phyloP scores from a whole-genome alignment of 441 rosid genomes.

The Pelargonium australe region DNA sequence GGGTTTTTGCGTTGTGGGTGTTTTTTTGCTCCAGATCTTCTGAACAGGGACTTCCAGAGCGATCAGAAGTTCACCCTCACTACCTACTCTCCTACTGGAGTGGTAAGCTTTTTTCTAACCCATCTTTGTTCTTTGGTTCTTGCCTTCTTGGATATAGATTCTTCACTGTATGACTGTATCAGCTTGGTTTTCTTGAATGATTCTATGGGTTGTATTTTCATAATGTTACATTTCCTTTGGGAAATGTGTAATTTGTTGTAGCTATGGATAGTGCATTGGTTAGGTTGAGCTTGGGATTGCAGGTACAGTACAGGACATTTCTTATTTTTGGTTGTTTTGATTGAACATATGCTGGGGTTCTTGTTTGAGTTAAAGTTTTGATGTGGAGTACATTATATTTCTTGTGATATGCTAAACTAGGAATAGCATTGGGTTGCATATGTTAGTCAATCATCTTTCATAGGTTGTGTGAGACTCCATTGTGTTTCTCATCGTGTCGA shows the following conservation, averaged over 20 bases:
- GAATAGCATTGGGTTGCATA: constrained; percentile 17
- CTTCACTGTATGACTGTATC: background rate
- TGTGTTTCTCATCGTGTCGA: background rate
- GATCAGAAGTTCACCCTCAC: constrained; percentile 83
- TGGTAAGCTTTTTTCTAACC: constrained; percentile 44
- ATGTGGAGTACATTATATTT: too few species aligned
- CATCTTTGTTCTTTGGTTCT: background rate
- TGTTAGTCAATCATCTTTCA: background rate
- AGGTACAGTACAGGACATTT: too few species aligned
- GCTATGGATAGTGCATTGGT: background rate
- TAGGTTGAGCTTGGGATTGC: background rate
- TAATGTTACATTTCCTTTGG: too few species aligned
- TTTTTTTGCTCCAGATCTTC: constrained; percentile 46
- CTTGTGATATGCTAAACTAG: too few species aligned
- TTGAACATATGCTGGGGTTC: too few species aligned
- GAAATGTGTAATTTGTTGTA: background rate
- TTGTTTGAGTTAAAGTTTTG: too few species aligned
- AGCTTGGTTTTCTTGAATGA: constrained; percentile 2
- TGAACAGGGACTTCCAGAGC: constrained; percentile 84
- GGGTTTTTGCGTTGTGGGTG: background rate
- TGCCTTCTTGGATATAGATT: background rate
- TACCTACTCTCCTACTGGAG: constrained; percentile 72
- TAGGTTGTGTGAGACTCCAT: background rate
- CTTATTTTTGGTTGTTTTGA: too few species aligned
- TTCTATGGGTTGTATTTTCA: too few species aligned